A percentile compares a stretch with the other conserved stretches of the same genome.
Evolutionary conservation across 176 grass and related monocot genomes (phyloP).

Genomic region (Triticum turgidum): DNA sequence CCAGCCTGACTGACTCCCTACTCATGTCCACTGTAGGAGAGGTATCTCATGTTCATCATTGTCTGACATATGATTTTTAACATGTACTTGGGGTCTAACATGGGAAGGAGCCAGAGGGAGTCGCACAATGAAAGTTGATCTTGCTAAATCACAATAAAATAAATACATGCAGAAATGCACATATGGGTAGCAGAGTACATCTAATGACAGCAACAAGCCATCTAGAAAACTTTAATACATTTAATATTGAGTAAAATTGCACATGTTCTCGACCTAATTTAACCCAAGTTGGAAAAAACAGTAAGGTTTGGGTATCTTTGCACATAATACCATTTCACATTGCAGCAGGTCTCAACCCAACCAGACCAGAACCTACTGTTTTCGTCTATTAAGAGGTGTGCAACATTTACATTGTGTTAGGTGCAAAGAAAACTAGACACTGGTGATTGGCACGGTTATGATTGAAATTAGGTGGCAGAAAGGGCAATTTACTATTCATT

Average conservation of each 20-base stretch:
- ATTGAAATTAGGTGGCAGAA: too few relatives aligned
- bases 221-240: not conserved
- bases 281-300: not conserved
- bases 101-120: not conserved
- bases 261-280: not conserved
- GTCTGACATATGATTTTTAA: not conserved
- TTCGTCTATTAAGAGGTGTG: not conserved
- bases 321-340: not conserved
- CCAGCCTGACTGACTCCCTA: not conserved
- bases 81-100: not conserved
- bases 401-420: too few relatives aligned
- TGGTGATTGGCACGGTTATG: too few relatives aligned
- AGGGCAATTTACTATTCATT: too few relatives aligned
- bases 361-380: not conserved
- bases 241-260: not conserved
- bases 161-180: not conserved
- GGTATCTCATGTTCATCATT: not conserved
- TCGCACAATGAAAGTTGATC: not conserved
- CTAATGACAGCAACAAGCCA: not conserved
- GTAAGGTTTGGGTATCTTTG: not conserved
- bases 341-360: not conserved
- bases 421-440: too few relatives aligned
- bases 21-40: not conserved
- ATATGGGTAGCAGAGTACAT: conserved; percentile 4
- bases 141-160: not conserved